A percentile compares a stretch with the other conserved stretches of the same genome.
Conservation (phyloP, 768 basidiomycete genomes). For the Lactarius sanguifluus region DNA sequence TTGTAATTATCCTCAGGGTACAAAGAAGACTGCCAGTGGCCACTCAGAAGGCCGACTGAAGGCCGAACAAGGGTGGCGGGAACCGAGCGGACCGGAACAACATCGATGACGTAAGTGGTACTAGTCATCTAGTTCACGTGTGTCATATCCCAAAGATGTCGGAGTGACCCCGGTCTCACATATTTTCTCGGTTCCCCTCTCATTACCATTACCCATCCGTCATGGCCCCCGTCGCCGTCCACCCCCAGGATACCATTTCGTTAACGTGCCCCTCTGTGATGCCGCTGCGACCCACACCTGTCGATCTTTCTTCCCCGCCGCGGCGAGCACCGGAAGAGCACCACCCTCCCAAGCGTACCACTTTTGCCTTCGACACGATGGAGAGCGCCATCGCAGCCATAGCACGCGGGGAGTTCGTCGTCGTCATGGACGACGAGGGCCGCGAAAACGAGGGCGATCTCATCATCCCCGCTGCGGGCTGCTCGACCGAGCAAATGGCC, state of each 20-base stretch:
- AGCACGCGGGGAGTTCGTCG: constrained; percentile 80
- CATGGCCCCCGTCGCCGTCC: constrained; percentile 23
- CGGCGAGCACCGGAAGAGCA: constrained; percentile 31
- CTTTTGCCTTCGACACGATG: constrained; percentile 75
- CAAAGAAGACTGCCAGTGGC: too few species aligned
- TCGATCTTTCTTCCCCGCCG: constrained; percentile 29
- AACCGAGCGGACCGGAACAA: too few species aligned
- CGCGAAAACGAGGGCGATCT: constrained; percentile 98
- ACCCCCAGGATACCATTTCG: neutral
- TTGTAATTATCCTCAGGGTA: too few species aligned
- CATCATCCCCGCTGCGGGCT: constrained; percentile 79
- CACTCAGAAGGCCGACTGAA: too few species aligned
- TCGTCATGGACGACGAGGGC: constrained; percentile 96
- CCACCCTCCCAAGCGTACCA: constrained; percentile 32
- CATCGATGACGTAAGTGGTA: neutral
- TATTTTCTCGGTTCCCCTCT: neutral
- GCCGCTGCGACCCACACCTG: constrained; percentile 4
- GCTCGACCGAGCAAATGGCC: constrained; percentile 97
- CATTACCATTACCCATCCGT: neutral
- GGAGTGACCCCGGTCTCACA: neutral
- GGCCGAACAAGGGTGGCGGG: too few species aligned
- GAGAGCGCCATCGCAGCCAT: constrained; percentile 79
- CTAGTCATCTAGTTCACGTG: neutral
- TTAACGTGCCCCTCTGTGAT: neutral
- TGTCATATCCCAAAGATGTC: neutral